These are phyloP conservation scores for Phytophthora lateralis DNA, from an alignment of 352 stramenopile species.

Conservation along the genomic window DNA sequence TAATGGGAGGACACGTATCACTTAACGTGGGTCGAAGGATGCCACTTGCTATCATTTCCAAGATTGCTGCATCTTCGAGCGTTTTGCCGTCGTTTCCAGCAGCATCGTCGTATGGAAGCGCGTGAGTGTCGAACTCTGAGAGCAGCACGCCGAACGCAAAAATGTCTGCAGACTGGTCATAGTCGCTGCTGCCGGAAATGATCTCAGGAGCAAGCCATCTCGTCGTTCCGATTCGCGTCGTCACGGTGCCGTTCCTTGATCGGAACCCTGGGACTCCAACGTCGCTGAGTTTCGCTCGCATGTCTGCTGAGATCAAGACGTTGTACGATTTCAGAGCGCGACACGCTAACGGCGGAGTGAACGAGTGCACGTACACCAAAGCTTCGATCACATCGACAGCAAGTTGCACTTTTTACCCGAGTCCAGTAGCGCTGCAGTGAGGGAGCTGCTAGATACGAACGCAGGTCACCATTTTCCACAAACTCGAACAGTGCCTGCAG, in stretches of 20 bases:
- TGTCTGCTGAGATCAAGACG: constrained; percentile 30
- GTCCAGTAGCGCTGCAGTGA: constrained; percentile 17
- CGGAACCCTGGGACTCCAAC: constrained; percentile 17
- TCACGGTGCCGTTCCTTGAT: constrained; percentile 32
- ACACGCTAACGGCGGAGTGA: constrained; percentile 28
- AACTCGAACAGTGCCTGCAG: constrained; percentile 39
- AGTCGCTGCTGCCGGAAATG: constrained; percentile 58
- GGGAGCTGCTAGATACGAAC: constrained; percentile 16
- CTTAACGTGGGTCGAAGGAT: constrained; percentile 33
- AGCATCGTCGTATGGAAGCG: constrained; percentile 48
- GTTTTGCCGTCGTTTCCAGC: constrained; percentile 4
- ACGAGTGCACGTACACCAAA: constrained; percentile 47
- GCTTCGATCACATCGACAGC: constrained; percentile 54
- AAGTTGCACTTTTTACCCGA: constrained; percentile 37
- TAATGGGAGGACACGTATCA: constrained; percentile 14
- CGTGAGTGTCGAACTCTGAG: constrained; percentile 60
- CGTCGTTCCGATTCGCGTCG: constrained; percentile 43
- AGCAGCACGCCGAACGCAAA: constrained; percentile 65
- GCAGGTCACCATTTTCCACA: constrained; percentile 31
- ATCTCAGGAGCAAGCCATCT: constrained; percentile 70
- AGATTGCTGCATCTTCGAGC: constrained; percentile 42
- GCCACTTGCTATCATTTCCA: constrained; percentile 41
- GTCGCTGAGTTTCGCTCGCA: constrained; percentile 38
- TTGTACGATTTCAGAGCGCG: constrained; percentile 35
- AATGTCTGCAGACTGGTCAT: constrained; percentile 47